Base-by-base conservation (phyloP, 78 protist genomes). In the Trichosphaerium sp. region DNA sequence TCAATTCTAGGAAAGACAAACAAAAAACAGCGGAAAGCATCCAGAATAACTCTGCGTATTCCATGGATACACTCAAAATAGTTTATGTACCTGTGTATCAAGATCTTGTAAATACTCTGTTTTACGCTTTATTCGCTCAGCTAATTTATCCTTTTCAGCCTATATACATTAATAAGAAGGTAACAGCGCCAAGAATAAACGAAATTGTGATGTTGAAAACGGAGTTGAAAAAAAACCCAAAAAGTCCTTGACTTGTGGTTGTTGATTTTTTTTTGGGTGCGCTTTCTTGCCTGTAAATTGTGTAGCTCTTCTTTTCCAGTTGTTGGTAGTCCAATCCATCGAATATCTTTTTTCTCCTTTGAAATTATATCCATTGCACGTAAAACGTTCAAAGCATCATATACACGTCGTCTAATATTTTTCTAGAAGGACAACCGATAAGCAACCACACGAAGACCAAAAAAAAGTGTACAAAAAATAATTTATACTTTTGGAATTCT, bases 301-400 rank as follows among this genome's bases (percentile, higher is more conserved):
- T 25, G 14, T 37, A 6, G 10, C 42, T 84, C 79, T 14, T 52
- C 15, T 8, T 11, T 1, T 4, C 10, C 14, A 12, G 58, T 68
- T 1, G 85, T 47, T 34, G 91, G 93, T 23, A 90, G 68, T 10
- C 93, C 93, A 0, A 67, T 48, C 93, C 93, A 91, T 28, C 58
- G 23, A 65, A 90, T 90, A 10, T 34, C 42, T 48, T 88, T 86
- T 40, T 79, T 75, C 18, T 84, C 92, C 66, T 90, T 88, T 37
- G 44, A 6, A 57, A 92, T 92, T 28, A 92, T 85, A 37, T 85
- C 68, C 85, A 90, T 52, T 40, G 96, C 94, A 74, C 78, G 82
- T 43, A 92, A 71, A 32, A 92, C 96, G 62, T 92, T 92, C 23
- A 92, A 63, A 8, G 87, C 94, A 32, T 92, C 96, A 38, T 92